Conservation (phyloP, 768 basidiomycete species). For the Dentipellis sp. region DNA sequence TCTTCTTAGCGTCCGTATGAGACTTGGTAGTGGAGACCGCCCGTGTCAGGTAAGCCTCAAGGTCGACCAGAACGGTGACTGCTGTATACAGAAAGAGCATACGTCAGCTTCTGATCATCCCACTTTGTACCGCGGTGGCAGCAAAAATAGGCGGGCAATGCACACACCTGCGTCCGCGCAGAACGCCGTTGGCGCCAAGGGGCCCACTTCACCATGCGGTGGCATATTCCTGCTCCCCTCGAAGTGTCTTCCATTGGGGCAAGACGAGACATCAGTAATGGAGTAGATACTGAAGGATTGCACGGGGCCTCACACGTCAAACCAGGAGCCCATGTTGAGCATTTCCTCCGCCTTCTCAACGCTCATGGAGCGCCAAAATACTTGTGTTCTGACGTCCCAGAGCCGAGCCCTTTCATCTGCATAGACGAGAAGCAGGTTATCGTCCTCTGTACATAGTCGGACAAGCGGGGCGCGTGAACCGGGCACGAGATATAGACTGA, state of each 20-base stretch:
- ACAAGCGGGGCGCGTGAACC: conserved; percentile 63
- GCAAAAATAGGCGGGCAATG: no score
- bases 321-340: conserved; percentile 65
- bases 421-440: conserved; percentile 72
- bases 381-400: conserved; percentile 79
- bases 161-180: conserved; percentile 17
- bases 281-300: no score
- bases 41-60: conserved; percentile 16
- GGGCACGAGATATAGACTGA: conserved; percentile 73
- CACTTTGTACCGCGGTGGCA: no score
- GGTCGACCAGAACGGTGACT: conserved; percentile 21
- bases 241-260: background rate
- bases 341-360: conserved; percentile 71
- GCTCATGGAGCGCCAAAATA: conserved; percentile 80
- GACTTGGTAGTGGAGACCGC: conserved; percentile 9
- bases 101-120: background rate
- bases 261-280: no score
- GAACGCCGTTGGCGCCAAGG: conserved; percentile 1
- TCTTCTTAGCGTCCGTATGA: background rate
- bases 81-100: conserved; percentile 13
- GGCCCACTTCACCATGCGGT: background rate
- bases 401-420: conserved; percentile 66
- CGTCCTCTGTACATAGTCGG: conserved; percentile 52
- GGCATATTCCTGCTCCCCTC: background rate
- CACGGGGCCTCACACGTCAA: no score